Base-by-base conservation (phyloP, 2,329 filamentous ascomycete genomes). In the Xylariaceae sp. region DNA sequence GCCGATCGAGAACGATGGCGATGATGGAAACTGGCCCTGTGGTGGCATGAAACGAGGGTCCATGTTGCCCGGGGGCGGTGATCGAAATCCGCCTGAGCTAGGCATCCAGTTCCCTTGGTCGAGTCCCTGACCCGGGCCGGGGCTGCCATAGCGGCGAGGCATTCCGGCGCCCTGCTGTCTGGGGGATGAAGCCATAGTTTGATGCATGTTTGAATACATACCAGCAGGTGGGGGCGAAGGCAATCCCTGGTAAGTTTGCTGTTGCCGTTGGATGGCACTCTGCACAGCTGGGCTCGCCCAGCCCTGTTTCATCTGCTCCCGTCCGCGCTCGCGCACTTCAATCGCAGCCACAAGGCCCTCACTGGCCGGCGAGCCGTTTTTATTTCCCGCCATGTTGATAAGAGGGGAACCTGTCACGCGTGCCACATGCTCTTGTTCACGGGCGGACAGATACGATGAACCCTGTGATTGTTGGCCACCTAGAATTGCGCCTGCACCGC, bases 341-440 rank as follows among this genome's bases (percentile, higher is more conserved):
- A 96, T 91, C 11, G 88, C 86, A 1, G 87, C 88, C 5, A 95
- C 84, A 1, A 96, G 76, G 0, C 87, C 86, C 27, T 74, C 73
- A 0, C 81, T 81, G 34, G 79, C 68, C 7, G 76, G 72, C 51
- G 75, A 74, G 43, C 74, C 71, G 56, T 78, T 79, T 59, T 75
- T 74, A 49, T 77, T 76, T 48, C 79, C 79, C 3, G 79, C 80
- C 67, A 95, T 75, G 55, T 81, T 84, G 63, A 95, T 80, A 48
- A 95, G 75, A 0, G 91, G 88, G 0, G 84, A 85, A 1, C 88
- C 88, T 0, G 90, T 95, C 62, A 89, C 78, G 39, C 88, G 83
- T 7, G 91, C 88, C n/a, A 95, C 80, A 62, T 95, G 87, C 71
- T 95, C 89, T 68, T 95, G 91, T 70, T 96, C 91, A 12, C 87